These are phyloP conservation scores for Avicennia marina DNA, from an alignment of 257 asterid species.

Conservation along the genomic window DNA sequence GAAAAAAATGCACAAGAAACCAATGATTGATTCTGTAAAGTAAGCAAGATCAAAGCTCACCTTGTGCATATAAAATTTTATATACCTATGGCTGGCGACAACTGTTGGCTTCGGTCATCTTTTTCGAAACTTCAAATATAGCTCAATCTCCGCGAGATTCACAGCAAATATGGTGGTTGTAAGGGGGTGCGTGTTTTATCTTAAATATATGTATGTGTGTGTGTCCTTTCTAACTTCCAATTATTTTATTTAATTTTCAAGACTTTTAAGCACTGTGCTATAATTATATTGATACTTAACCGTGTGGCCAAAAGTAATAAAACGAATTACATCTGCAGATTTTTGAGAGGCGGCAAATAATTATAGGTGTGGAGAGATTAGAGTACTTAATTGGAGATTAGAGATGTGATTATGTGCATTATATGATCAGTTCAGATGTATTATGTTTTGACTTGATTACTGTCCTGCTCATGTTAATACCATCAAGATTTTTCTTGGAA, in stretches of 20 bases:
- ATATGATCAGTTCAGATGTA: not conserved
- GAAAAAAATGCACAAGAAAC: conserved; percentile 1
- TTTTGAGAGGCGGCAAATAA: not conserved
- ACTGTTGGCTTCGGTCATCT: conserved; percentile 64
- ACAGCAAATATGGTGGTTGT: conserved; percentile 71
- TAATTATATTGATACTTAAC: no score
- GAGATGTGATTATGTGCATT: not conserved
- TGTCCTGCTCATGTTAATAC: not conserved
- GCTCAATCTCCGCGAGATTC: conserved; percentile 60
- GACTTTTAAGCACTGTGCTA: not conserved
- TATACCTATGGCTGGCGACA: conserved; percentile 55
- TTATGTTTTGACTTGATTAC: not conserved
- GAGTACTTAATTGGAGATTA: conserved; percentile 2
- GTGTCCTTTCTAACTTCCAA: not conserved
- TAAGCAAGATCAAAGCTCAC: conserved; percentile 19
- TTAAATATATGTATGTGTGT: not conserved
- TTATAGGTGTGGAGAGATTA: conserved; percentile 8
- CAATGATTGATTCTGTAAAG: conserved; percentile 29
- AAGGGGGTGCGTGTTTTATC: conserved; percentile 21
- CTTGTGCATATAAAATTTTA: conserved; percentile 10
- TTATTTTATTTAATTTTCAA: not conserved
- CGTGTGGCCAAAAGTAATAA: not conserved
- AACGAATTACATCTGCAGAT: not conserved
- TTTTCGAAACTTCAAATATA: conserved; percentile 27
- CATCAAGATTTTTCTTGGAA: no score